Conservation (phyloP, 2,329 filamentous ascomycete genomes). For the Cytospora chrysosperma region DNA sequence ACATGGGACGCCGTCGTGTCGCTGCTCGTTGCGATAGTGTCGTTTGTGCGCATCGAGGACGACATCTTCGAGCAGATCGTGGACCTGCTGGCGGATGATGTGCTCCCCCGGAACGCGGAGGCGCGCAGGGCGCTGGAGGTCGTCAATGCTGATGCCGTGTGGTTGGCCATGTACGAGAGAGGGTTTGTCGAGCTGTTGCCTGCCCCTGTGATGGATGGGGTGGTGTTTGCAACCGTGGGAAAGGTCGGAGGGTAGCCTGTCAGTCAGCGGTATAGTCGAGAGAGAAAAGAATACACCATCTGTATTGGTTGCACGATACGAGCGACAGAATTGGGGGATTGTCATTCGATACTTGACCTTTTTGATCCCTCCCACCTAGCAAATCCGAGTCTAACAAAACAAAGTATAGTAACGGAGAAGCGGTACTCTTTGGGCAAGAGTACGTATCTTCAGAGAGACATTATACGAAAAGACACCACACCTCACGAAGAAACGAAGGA, state of each 20-base stretch:
- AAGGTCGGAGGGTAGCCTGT: background rate
- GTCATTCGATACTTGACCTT: too few relatives aligned
- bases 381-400: too few relatives aligned
- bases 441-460: too few relatives aligned
- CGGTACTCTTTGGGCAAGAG: too few relatives aligned
- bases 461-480: too few relatives aligned
- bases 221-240: constrained; percentile 35
- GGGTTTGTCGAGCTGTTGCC: constrained; percentile 39
- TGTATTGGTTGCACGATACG: background rate
- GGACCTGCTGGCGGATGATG: constrained; percentile 56
- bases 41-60: constrained; percentile 63
- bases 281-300: background rate
- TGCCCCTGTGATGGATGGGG: constrained; percentile 44
- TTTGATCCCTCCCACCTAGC: too few relatives aligned
- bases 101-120: constrained; percentile 44
- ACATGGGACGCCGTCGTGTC: constrained; percentile 63
- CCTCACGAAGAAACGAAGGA: too few relatives aligned
- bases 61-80: constrained; percentile 71
- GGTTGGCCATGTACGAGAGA: constrained; percentile 59
- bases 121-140: constrained; percentile 59
- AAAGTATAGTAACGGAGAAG: too few relatives aligned
- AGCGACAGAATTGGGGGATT: too few relatives aligned
- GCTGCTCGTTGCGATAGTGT: constrained; percentile 60
- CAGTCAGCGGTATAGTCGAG: too few relatives aligned
- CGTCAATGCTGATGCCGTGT: constrained; percentile 74